Evolutionary conservation across 140 eudicot species (phyloP).

Genomic region (Bidens hawaiensis): DNA sequence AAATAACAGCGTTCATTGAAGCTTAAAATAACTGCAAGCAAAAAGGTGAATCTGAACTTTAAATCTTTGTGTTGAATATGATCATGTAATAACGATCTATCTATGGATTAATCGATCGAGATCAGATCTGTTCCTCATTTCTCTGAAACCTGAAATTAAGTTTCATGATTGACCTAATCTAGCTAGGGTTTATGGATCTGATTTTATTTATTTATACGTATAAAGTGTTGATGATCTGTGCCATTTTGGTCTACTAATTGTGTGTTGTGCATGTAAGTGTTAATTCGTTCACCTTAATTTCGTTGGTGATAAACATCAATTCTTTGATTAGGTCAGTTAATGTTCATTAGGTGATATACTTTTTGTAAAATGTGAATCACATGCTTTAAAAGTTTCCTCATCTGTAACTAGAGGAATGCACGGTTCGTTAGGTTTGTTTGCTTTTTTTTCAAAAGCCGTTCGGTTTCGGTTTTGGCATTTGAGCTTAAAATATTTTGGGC

Average conservation of each 20-base stretch:
- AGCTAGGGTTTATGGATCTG: conserved; percentile 28
- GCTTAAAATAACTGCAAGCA: conserved; percentile 16
- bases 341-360: neutral
- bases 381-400: neutral
- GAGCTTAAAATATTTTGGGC: no score
- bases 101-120: conserved; percentile 6
- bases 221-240: neutral
- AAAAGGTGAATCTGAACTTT: conserved; percentile 6
- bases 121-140: conserved; percentile 20
- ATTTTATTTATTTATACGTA: neutral
- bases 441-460: no score
- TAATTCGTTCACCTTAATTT: neutral
- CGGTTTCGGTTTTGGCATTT: no score
- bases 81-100: conserved; percentile 9
- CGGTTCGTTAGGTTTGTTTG: no score
- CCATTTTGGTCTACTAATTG: conserved; percentile 3
- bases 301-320: no score
- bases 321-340: neutral
- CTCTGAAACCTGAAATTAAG: neutral
- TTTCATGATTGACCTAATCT: neutral
- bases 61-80: conserved; percentile 11
- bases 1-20: conserved; percentile 19
- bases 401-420: no score
- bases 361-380: conserved; percentile 3
- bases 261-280: conserved; percentile 16